A percentile compares a stretch with the other conserved stretches of the same genome.
phyloP scores from a whole-genome alignment of 2,329 filamentous ascomycete genomes.

The Trichophyton verrucosum region DNA sequence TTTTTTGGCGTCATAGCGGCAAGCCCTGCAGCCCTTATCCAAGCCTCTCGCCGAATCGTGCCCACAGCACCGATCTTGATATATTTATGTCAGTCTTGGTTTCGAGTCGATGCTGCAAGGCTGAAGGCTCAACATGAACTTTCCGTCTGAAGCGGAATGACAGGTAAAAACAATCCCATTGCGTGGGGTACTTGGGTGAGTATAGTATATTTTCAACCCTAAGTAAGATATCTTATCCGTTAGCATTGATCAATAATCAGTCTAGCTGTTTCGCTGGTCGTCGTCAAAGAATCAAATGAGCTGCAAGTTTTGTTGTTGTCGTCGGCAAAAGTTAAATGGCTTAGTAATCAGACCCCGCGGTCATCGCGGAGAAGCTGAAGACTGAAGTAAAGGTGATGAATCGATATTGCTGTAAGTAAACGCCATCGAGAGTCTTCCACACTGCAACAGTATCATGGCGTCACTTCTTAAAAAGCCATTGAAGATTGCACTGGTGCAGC shows the following conservation, averaged over 20 bases:
- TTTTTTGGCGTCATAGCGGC: not conserved
- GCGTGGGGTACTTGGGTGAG: not conserved
- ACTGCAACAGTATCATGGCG: constrained; percentile 29
- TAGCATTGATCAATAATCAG: no score
- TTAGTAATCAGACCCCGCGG: not conserved
- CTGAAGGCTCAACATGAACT: not conserved
- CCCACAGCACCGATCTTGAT: not conserved
- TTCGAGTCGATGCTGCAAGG: not conserved
- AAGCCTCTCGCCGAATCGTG: not conserved
- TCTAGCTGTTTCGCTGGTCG: no score
- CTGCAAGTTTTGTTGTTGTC: not conserved
- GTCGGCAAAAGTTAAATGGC: not conserved
- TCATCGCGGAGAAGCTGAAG: not conserved
- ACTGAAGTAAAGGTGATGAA: not conserved
- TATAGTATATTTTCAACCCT: not conserved
- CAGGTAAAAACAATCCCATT: not conserved
- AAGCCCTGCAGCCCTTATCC: not conserved
- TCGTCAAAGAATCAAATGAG: not conserved
- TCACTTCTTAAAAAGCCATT: constrained; percentile 59
- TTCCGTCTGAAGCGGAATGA: not conserved
- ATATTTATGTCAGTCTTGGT: not conserved
- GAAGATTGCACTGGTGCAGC: constrained; percentile 70
- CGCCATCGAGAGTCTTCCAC: not conserved
- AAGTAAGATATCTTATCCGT: not conserved
- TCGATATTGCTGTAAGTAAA: not conserved